Percentiles rank a stretch among this genome's conserved stretches.
phyloP scores from a whole-genome alignment of 2,329 filamentous ascomycete species.

The Aureobasidium sp. region DNA sequence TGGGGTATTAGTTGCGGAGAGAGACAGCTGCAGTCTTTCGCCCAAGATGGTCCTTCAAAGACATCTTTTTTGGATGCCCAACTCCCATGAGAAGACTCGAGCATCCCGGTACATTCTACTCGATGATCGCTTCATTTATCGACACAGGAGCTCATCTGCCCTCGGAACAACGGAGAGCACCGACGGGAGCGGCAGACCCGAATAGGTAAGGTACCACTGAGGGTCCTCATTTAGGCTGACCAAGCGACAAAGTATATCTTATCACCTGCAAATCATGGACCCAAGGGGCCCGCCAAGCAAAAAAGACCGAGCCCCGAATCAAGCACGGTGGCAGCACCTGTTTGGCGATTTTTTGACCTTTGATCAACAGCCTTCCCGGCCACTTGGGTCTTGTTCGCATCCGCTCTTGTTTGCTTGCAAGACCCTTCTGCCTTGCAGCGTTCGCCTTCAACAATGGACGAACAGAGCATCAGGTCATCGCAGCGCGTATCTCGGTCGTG shows the following conservation, averaged over 20 bases:
- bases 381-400: background rate
- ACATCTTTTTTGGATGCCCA: background rate
- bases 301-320: background rate
- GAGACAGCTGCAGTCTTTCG: background rate
- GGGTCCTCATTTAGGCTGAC: background rate
- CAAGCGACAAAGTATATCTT: background rate
- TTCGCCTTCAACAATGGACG: slow-evolving; percentile 1
- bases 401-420: background rate
- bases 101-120: background rate
- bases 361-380: background rate
- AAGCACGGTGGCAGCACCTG: background rate
- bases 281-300: background rate
- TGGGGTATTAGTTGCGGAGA: background rate
- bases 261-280: background rate
- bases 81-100: background rate
- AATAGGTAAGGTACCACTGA: background rate
- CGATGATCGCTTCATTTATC: background rate
- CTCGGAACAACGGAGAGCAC: background rate
- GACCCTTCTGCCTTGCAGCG: background rate
- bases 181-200: background rate
- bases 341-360: background rate
- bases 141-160: background rate
- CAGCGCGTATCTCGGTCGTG: slow-evolving; percentile 11
- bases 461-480: slow-evolving; percentile 6
- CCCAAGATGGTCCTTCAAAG: background rate